These are phyloP conservation scores for Tuber microsphaerosporum DNA, from an alignment of 495 filamentous ascomycete genomes.

Conservation along the genomic window DNA sequence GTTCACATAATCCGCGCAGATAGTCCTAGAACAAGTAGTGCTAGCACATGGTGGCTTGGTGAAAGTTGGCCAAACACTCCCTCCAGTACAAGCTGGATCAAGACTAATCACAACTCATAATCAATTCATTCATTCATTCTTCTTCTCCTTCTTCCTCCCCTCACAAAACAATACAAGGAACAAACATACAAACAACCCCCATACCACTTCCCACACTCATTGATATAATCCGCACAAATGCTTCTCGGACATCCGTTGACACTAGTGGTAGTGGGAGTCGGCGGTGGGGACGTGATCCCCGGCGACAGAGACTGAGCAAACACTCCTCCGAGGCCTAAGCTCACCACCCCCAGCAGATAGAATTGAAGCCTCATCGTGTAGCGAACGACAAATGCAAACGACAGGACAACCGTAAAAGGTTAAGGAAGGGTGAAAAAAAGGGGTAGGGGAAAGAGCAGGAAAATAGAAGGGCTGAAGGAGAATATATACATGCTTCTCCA, in stretches of 20 bases:
- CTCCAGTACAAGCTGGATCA: conserved; percentile 21
- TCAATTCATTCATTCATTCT: background rate
- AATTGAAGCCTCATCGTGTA: conserved; percentile 3
- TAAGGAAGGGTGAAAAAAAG: background rate
- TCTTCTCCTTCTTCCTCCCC: background rate
- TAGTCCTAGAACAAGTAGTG: conserved; percentile 12
- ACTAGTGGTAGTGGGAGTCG: background rate
- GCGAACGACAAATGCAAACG: background rate
- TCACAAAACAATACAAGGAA: background rate
- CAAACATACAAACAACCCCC: conserved; percentile 28
- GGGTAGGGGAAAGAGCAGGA: background rate
- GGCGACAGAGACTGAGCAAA: background rate
- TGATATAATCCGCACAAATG: conserved; percentile 25
- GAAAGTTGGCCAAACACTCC: conserved; percentile 22
- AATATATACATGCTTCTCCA: background rate
- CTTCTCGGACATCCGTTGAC: conserved; percentile 5
- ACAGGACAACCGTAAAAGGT: background rate
- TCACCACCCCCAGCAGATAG: background rate
- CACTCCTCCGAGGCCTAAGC: background rate
- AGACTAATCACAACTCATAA: conserved; percentile 10
- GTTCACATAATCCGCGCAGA: conserved; percentile 23
- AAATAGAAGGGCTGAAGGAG: background rate
- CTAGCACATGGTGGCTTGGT: conserved; percentile 19
- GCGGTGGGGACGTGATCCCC: background rate
- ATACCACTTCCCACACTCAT: conserved; percentile 28